phyloP scores from a whole-genome alignment of 1,284 basidiomycete genomes.

The Farysia itapuensis region DNA sequence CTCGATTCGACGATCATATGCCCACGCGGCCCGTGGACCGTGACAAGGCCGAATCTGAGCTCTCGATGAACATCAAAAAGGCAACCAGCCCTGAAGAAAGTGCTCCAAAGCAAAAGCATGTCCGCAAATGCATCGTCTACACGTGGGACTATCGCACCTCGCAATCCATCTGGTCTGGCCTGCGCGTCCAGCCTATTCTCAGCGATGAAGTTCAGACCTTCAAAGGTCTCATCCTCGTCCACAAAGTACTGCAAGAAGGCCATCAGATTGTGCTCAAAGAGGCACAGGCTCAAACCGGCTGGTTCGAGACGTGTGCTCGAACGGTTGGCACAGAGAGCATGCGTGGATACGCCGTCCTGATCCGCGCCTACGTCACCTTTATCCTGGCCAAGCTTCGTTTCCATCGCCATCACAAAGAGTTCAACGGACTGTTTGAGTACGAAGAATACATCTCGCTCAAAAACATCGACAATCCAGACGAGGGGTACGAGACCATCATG shows the following conservation, averaged over 20 bases:
- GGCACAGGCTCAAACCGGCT: constrained; percentile 56
- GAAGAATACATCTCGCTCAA: constrained; percentile 60
- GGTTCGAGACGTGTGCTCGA: constrained; percentile 58
- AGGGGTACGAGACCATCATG: constrained; percentile 60
- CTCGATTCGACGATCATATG: constrained; percentile 46
- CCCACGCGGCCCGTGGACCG: constrained; percentile 57
- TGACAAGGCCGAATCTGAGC: constrained; percentile 57
- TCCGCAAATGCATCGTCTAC: constrained; percentile 59
- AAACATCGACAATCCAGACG: constrained; percentile 60
- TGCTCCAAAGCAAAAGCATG: constrained; percentile 60
- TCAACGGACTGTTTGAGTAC: constrained; percentile 60
- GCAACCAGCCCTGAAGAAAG: constrained; percentile 56
- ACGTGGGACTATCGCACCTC: constrained; percentile 60
- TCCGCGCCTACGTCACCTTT: constrained; percentile 56
- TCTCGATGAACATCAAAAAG: constrained; percentile 58
- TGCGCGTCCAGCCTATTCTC: constrained; percentile 57
- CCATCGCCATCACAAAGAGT: constrained; percentile 59
- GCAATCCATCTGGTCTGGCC: constrained; percentile 56
- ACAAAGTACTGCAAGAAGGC: constrained; percentile 59
- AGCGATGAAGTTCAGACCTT: constrained; percentile 59
- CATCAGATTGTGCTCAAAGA: constrained; percentile 56
- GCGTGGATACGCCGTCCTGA: constrained; percentile 53
- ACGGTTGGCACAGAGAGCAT: constrained; percentile 51
- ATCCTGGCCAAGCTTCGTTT: constrained; percentile 59
- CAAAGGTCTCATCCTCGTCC: constrained; percentile 59